Conservation (phyloP, 2,329 filamentous ascomycete species). For the Epichloe typhina region DNA sequence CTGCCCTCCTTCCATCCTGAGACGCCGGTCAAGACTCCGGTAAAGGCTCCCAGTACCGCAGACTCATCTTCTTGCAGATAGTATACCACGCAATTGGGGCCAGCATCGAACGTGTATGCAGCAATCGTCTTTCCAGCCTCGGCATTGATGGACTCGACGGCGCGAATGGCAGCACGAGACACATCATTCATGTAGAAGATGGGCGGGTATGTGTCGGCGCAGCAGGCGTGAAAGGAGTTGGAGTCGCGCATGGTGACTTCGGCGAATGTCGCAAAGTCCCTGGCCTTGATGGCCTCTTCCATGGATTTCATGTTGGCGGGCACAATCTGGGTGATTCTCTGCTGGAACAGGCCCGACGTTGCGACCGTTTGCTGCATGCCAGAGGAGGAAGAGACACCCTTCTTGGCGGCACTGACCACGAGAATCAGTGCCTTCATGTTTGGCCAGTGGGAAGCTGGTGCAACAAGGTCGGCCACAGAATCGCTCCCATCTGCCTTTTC, state of each 20-base stretch:
- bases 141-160: slow-evolving; percentile 80
- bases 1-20: slow-evolving; percentile 57
- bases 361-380: slow-evolving; percentile 97
- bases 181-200: slow-evolving; percentile 99
- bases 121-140: slow-evolving; percentile 67
- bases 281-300: slow-evolving; percentile 63
- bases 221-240: slow-evolving; percentile 93
- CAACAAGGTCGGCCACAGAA: slow-evolving; percentile 78
- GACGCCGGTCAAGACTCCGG: slow-evolving; percentile 47
- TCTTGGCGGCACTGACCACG: slow-evolving; percentile 87
- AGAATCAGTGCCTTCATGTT: slow-evolving; percentile 86
- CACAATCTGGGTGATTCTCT: slow-evolving; percentile 63
- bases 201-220: slow-evolving; percentile 87
- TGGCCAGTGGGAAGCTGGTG: slow-evolving; percentile 83
- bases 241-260: slow-evolving; percentile 92
- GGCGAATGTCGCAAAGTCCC: slow-evolving; percentile 78
- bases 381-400: slow-evolving; percentile 81
- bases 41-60: slow-evolving; percentile 65
- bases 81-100: slow-evolving; percentile 94
- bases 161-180: slow-evolving; percentile 70
- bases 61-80: slow-evolving; percentile 70
- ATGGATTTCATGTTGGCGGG: slow-evolving; percentile 73
- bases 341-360: slow-evolving; percentile 76
- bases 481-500: slow-evolving; percentile 65
- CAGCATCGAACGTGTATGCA: slow-evolving; percentile 95